A percentile compares a stretch with the other conserved stretches of the same genome.
Evolutionary conservation across 805 yeast genomes (phyloP).

Genomic region (Lipomyces yamadae): DNA sequence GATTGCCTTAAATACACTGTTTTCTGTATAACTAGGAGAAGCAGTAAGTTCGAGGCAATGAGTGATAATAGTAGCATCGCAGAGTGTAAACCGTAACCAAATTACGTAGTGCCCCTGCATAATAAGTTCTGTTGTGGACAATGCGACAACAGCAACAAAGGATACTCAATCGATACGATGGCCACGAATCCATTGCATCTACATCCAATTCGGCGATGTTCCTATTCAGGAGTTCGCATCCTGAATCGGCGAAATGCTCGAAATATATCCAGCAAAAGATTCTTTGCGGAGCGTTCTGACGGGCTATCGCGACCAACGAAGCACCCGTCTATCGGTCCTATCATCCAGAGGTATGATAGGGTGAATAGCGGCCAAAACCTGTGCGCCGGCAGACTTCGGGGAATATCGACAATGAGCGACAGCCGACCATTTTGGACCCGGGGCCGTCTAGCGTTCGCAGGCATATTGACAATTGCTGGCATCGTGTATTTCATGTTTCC

Average conservation of each 20-base stretch:
- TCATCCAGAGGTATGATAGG: background rate
- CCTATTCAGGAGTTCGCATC: background rate
- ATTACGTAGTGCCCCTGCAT: too few relatives aligned
- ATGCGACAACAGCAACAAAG: background rate
- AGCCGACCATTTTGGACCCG: constrained; percentile 13
- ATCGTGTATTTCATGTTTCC: constrained; percentile 24
- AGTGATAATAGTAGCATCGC: too few relatives aligned
- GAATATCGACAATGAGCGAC: background rate
- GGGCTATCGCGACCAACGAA: background rate
- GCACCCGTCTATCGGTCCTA: background rate
- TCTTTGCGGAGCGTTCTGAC: background rate
- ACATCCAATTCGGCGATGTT: background rate
- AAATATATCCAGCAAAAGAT: background rate
- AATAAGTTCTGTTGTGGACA: too few relatives aligned
- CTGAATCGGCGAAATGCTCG: background rate
- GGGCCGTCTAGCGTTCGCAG: constrained; percentile 6
- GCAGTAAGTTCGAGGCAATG: too few relatives aligned
- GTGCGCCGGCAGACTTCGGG: background rate
- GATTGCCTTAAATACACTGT: too few relatives aligned
- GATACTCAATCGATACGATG: background rate
- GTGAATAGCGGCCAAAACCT: too few relatives aligned
- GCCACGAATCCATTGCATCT: background rate
- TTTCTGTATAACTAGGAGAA: too few relatives aligned
- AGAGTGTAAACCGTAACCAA: too few relatives aligned
- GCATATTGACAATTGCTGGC: constrained; percentile 11